Evolutionary conservation across 345 rosid genomes (phyloP), one percentile per base, ranked within the genome.

Genomic region (Hypericum androsaemum): DNA sequence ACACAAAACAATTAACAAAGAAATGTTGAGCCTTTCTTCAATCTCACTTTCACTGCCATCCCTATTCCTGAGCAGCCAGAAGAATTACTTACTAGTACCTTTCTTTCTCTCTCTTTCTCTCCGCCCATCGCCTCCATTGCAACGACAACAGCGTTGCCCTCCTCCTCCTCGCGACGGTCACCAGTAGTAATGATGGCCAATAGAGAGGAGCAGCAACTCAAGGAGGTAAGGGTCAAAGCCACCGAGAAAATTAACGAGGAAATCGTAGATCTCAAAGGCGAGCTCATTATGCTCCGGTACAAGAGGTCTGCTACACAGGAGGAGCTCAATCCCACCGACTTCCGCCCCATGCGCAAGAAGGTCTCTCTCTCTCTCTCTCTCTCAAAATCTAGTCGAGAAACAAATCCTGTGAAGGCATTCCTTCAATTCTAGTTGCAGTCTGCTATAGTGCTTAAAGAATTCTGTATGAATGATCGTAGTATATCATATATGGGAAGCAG

Each of bases 261-360:
- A 66, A 89, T 87, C 7, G 61, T 87, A 16, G 95, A 87, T 40
- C 74, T 90, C 50, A 90, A 90, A 61, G 96, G 96, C n/a, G 98
- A 90, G 70, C 86, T 87, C 41, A 75, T 90, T 62, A 84, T 90
- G 86, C 98, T 90, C 48, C 75, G 95, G 46, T 80, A 82, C 38
- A 82, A 82, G 80, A 87, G 66, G 63, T 87, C 96, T 2, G 82
- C 79, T n/a, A n/a, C n/a, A 1, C 79, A 92, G 48, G 80, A 90
- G 7, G 96, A 90, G 84, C 84, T 82, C 80, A 87, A 80, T 66
- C 79, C 98, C 51, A 87, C 92, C 68, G 96, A 90, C 14, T 90
- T 90, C 53, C 68, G 83, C 63, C 79, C 77, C 6, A 87, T 90
- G 96, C 84, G 84, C 76, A 90, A 82, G 71, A 80, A 64, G 74